phyloP scores from a whole-genome alignment of 2,329 filamentous ascomycete species.

The Fusarium drepaniforme region DNA sequence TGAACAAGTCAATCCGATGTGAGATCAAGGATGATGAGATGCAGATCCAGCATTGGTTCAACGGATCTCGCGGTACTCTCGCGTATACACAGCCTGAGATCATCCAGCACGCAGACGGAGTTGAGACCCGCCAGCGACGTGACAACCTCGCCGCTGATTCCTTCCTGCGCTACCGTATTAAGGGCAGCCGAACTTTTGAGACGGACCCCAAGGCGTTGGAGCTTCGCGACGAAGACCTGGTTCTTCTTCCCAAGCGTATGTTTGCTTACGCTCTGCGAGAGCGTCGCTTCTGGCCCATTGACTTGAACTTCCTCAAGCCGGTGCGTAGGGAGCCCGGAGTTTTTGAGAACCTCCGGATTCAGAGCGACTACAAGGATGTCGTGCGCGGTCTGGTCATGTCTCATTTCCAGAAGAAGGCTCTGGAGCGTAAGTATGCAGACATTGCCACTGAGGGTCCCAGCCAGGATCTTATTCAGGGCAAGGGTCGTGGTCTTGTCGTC shows the following conservation, averaged over 20 bases:
- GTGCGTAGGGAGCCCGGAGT: slow-evolving; percentile 51
- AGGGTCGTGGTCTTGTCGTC: slow-evolving; percentile 58
- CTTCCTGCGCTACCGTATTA: slow-evolving; percentile 51
- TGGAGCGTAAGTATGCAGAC: slow-evolving; percentile 50
- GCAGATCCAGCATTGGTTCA: slow-evolving; percentile 54
- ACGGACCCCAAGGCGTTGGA: slow-evolving; percentile 46
- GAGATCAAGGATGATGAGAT: slow-evolving; percentile 51
- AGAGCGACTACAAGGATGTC: slow-evolving; percentile 56
- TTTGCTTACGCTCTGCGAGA: slow-evolving; percentile 57
- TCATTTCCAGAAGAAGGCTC: slow-evolving; percentile 55
- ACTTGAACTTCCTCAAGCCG: slow-evolving; percentile 50
- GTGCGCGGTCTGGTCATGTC: slow-evolving; percentile 55
- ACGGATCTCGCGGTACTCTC: slow-evolving; percentile 44
- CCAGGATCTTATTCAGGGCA: slow-evolving; percentile 60
- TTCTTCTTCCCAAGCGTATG: slow-evolving; percentile 56
- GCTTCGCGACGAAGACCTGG: slow-evolving; percentile 45
- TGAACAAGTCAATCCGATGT: slow-evolving; percentile 47
- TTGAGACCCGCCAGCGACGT: slow-evolving; percentile 52
- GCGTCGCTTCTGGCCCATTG: slow-evolving; percentile 54
- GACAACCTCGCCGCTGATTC: slow-evolving; percentile 51
- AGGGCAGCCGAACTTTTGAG: slow-evolving; percentile 51
- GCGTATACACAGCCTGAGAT: slow-evolving; percentile 51
- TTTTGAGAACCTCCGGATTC: slow-evolving; percentile 56
- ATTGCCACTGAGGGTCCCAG: slow-evolving; percentile 41
- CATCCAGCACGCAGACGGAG: slow-evolving; percentile 51